Evolutionary conservation across 2,329 filamentous ascomycete genomes (phyloP).

Genomic region (Orbilia blumenaviensis): DNA sequence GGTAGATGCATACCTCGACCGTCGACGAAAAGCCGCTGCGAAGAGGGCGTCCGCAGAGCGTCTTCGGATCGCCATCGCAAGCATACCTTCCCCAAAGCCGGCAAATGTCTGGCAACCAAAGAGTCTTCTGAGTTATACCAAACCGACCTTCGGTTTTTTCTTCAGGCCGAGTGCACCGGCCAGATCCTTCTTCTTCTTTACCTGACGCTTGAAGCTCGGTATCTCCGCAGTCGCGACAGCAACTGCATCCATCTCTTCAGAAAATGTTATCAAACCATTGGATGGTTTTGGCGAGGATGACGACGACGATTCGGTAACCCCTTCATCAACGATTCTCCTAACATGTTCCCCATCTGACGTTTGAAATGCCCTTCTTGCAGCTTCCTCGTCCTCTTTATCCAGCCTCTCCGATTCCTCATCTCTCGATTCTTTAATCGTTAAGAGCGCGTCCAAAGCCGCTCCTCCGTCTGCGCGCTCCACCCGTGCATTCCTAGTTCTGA

Average conservation of each 20-base stretch:
- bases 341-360: constrained; percentile 59
- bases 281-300: constrained; percentile 44
- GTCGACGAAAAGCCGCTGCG: neutral
- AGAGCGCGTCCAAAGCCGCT: constrained; percentile 69
- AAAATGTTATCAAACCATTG: constrained; percentile 57
- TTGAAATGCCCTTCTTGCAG: constrained; percentile 79
- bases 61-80: neutral
- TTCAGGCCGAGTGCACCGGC: constrained; percentile 82
- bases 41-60: neutral
- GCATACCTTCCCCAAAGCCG: neutral
- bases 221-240: constrained; percentile 60
- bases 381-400: constrained; percentile 84
- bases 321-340: constrained; percentile 55
- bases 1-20: constrained; percentile 1
- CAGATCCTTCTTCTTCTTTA: constrained; percentile 88
- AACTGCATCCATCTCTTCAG: constrained; percentile 59
- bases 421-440: constrained; percentile 67
- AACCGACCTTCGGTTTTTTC: constrained; percentile 71
- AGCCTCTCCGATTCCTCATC: constrained; percentile 71
- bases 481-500: constrained; percentile 87
- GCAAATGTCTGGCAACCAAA: constrained; percentile 19
- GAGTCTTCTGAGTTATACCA: constrained; percentile 63
- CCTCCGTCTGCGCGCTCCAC: constrained; percentile 78
- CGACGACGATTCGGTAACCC: constrained; percentile 12
- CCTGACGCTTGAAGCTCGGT: constrained; percentile 76